Evolutionary conservation across 2,329 filamentous ascomycete genomes (phyloP), one percentile per base, ranked within the genome.

Genomic region (Scorias spongiosa): DNA sequence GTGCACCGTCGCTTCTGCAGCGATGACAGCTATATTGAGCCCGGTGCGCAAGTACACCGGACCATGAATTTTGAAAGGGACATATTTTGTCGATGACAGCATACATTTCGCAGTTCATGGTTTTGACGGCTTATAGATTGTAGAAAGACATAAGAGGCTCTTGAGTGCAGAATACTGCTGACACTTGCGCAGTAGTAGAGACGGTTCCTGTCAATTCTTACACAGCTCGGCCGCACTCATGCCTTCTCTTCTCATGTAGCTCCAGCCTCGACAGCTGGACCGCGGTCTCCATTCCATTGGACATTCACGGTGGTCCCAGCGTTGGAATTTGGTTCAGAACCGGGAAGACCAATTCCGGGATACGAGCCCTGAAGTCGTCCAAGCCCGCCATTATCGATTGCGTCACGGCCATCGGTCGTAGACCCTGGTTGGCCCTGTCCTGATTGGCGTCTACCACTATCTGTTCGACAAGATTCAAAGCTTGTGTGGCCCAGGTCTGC

Each of bases 101-200:
- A 32, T 32, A 32, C 29, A 32, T 32, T 32, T 32, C 29, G 29
- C 29, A 32, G 29, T 32, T 32, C 29, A 32, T 32, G 29, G 29
- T 32, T 32, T 32, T 32, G 29, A 32, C 29, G 29, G 29, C 29
- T 32, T 32, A n/a, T 32, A 32, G 29, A 32, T 32, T 32, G 29
- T 32, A 32, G 29, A 32, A 32, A 32, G 29, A 32, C 29, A 32
- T 32, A 32, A 32, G 29, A 32, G 29, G 29, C 29, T 32, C 29
- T 32, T 32, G 29, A 32, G 29, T 32, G 29, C 29, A 32, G 29
- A 32, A 32, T 32, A 32, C 29, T 32, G 29, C 29, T 32, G 29
- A 32, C 29, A 32, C 29, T 32, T 32, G 29, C 29, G 50, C 17
- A 41, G 42, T 29, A 26, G 20, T 18, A 18, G 12, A n/a, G 30